Evolutionary conservation across 257 asterid species (phyloP).

Genomic region (Verbena officinalis): DNA sequence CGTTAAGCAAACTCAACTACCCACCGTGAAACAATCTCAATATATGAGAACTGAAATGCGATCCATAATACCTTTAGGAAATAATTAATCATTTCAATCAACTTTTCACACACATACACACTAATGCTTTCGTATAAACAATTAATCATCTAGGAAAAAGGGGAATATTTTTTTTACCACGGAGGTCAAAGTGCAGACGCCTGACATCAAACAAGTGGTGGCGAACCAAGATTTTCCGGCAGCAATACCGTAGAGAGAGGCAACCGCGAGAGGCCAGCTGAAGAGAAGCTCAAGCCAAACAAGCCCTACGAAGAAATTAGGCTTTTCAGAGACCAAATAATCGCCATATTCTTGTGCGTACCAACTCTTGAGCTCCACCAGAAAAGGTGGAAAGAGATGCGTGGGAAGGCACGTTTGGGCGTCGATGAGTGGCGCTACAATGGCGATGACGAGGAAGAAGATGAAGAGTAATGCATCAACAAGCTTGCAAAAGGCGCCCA

Average conservation of each 20-base stretch:
- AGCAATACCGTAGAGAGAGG: slow-evolving; percentile 63
- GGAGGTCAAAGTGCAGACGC: slow-evolving; percentile 61
- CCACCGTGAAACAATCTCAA: neutral
- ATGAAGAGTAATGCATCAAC: slow-evolving; percentile 59
- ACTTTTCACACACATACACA: too few species aligned
- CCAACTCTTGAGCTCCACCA: slow-evolving; percentile 70
- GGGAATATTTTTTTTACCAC: slow-evolving; percentile 54
- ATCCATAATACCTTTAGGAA: neutral
- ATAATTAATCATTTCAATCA: neutral
- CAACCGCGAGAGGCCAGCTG: slow-evolving; percentile 84
- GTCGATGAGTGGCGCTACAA: slow-evolving; percentile 82
- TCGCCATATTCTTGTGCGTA: slow-evolving; percentile 67
- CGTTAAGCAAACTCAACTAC: too few species aligned
- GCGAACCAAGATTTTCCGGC: slow-evolving; percentile 74
- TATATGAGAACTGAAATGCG: neutral
- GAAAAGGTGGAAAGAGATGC: slow-evolving; percentile 55
- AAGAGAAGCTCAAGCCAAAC: slow-evolving; percentile 81
- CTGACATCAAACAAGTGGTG: slow-evolving; percentile 86
- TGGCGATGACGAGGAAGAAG: slow-evolving; percentile 66
- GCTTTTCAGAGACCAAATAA: slow-evolving; percentile 68
- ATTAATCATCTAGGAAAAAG: too few species aligned
- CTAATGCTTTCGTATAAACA: too few species aligned
- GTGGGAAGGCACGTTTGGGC: slow-evolving; percentile 63
- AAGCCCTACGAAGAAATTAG: slow-evolving; percentile 81
- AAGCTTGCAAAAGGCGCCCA: slow-evolving; percentile 59